These are phyloP conservation scores for Iberis pinnata DNA, from an alignment of 345 rosid species.

Conservation along the genomic window DNA sequence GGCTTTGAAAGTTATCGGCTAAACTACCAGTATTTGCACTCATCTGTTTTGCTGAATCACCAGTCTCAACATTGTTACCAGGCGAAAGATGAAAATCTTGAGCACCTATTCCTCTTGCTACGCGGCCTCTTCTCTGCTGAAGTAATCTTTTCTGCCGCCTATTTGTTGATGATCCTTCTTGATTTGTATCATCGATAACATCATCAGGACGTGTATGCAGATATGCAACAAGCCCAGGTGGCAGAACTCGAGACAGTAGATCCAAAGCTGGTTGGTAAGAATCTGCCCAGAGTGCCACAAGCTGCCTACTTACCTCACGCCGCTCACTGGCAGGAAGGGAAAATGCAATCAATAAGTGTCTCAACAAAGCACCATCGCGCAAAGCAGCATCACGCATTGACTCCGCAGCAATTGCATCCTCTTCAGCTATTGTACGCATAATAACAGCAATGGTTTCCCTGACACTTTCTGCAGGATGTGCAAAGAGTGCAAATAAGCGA, in stretches of 20 bases:
- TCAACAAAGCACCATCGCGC: conserved; percentile 95
- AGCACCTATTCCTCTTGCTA: conserved; percentile 46
- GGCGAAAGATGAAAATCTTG: conserved; percentile 55
- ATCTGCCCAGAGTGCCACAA: conserved; percentile 99
- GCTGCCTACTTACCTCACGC: conserved; percentile 93
- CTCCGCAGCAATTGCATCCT: conserved; percentile 99
- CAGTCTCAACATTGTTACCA: conserved; percentile 47
- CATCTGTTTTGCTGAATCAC: conserved; percentile 45
- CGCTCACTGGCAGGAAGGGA: conserved; percentile 87
- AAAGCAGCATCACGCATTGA: conserved; percentile 98
- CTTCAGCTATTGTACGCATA: conserved; percentile 99
- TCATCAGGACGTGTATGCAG: conserved; percentile 83
- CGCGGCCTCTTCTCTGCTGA: conserved; percentile 80
- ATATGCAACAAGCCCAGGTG: conserved; percentile 99
- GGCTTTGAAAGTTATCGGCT: conserved; percentile 43
- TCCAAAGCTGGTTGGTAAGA: conserved; percentile 95
- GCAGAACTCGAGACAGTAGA: conserved; percentile 80
- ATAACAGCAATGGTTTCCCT: conserved; percentile 94
- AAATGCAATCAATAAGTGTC: conserved; percentile 93
- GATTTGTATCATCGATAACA: conserved; percentile 48
- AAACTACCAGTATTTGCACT: conserved; percentile 37
- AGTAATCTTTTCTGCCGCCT: conserved; percentile 80
- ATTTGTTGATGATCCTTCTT: conserved; percentile 65
- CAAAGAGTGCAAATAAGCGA: conserved; percentile 93
- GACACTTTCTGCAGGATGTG: conserved; percentile 96